Conservation (phyloP, 2,329 filamentous ascomycete genomes). For the Fusarium devonianum region DNA sequence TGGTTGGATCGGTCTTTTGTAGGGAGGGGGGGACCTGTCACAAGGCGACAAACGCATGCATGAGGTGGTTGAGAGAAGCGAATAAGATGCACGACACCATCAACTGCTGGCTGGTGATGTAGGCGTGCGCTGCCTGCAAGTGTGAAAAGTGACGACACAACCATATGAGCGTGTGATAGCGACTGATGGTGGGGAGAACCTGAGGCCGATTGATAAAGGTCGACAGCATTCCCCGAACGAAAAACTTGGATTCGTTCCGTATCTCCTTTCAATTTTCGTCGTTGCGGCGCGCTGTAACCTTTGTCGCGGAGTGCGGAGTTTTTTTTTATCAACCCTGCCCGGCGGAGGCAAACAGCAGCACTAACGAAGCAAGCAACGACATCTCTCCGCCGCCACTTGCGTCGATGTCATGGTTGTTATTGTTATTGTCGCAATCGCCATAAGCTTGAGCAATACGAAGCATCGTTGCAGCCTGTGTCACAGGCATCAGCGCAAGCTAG, state of each 20-base stretch:
- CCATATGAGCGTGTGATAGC: conserved; percentile 28
- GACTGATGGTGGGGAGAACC: conserved; percentile 32
- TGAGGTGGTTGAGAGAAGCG: conserved; percentile 30
- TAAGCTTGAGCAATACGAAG: conserved; percentile 4
- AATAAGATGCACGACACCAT: conserved; percentile 34
- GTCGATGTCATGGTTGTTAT: not conserved
- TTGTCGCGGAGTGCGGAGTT: conserved; percentile 12
- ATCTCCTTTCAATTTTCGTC: conserved; percentile 9
- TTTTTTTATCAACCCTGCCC: conserved; percentile 7
- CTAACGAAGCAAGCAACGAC: conserved; percentile 1
- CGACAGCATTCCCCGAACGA: conserved; percentile 14
- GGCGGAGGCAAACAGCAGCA: conserved; percentile 1
- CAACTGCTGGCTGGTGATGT: conserved; percentile 31
- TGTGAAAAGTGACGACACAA: conserved; percentile 8
- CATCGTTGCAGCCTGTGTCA: conserved; percentile 18
- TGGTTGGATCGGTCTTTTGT: conserved; percentile 12
- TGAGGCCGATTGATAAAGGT: conserved; percentile 34
- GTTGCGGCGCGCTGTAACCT: conserved; percentile 13
- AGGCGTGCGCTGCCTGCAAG: conserved; percentile 21
- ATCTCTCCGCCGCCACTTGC: conserved; percentile 4
- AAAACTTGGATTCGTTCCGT: conserved; percentile 5
- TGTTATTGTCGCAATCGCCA: conserved; percentile 3
- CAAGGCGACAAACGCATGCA: conserved; percentile 35
- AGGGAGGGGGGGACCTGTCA: conserved; percentile 29
- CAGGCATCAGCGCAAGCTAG: conserved; percentile 11